Evolutionary conservation across 306 rosid species (phyloP).

Genomic region (Crataegus laevigata): DNA sequence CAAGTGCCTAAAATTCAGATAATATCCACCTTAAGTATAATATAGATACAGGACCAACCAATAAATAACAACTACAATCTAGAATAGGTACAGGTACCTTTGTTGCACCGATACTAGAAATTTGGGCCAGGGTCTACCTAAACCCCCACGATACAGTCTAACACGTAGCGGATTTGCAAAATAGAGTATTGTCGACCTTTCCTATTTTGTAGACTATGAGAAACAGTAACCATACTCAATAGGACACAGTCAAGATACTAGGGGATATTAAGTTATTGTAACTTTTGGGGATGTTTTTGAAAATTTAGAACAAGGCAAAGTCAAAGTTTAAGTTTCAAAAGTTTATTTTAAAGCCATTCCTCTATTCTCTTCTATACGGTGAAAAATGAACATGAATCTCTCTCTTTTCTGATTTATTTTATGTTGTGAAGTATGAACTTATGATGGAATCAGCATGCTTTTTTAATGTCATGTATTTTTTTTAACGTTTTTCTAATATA

Average conservation of each 20-base stretch:
- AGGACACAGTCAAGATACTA: background rate
- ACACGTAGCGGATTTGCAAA: background rate
- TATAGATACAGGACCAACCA: background rate
- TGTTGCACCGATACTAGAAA: background rate
- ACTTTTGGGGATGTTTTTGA: background rate
- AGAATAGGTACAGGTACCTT: background rate
- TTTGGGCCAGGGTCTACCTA: background rate
- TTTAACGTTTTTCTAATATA: background rate
- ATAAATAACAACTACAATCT: background rate
- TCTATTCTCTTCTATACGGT: background rate
- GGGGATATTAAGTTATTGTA: background rate
- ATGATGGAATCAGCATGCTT: background rate
- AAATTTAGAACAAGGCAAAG: background rate
- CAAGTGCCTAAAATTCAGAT: background rate
- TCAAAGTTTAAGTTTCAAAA: background rate
- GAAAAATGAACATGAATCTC: too few relatives aligned
- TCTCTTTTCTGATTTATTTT: too few relatives aligned
- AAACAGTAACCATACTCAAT: background rate
- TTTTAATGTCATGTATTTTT: too few relatives aligned
- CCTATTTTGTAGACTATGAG: background rate
- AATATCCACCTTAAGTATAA: background rate
- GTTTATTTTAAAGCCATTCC: background rate
- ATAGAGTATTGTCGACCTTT: background rate
- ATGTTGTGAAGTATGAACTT: background rate
- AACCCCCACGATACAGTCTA: background rate